Base-by-base conservation (phyloP, 345 rosid genomes). In the Populus davidiana region DNA sequence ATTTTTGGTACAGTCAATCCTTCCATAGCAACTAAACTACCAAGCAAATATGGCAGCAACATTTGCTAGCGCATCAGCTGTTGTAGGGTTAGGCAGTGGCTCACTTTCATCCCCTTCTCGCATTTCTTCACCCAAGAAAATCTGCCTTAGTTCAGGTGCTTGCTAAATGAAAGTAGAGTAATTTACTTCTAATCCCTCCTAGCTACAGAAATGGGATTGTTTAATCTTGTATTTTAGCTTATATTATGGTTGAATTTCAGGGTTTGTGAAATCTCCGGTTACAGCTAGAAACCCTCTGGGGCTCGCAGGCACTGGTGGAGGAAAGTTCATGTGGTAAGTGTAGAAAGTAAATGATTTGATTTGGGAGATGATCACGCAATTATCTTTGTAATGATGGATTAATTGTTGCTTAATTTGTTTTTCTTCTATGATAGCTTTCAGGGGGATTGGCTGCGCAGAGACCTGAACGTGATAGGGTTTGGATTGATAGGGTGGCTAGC, bases 401-500 rank as follows among this genome's bases (percentile, higher is more conserved):
- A 0, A 1, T 21, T 38, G 20, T 56, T 76, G 47, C 6, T 35
- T 49, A 7, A 14, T 36, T 18, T 27, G 23, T 4, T 29, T 13
- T 7, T 17, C 59, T 11, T 10, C 6, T 3, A 59, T 18, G 39
- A 50, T 38, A 93, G 99, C 93, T 92, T 96, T 74, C 82, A 87
- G 84, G 88, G 94, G 83, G 81, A 93, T 83, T 95, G 99, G 98
- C 86, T 91, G 38, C 87, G 98, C 13, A 86, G 36, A 78, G 98
- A 95, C 65, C 72, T 88, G 61, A 93, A 86, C 76, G 97, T 93
- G 89, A 86, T 96, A 1, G 98, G 97, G 14, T 93, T 96, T 69
- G 98, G 97, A 44, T 76, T 96, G 78, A 88, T 95, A 41, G 98
- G 99, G 50, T 95, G 98, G 99, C 0, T 93, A 29, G 98, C 94